These are phyloP conservation scores for Alternaria alternata DNA, from an alignment of 2,329 filamentous ascomycete species.

Conservation along the genomic window DNA sequence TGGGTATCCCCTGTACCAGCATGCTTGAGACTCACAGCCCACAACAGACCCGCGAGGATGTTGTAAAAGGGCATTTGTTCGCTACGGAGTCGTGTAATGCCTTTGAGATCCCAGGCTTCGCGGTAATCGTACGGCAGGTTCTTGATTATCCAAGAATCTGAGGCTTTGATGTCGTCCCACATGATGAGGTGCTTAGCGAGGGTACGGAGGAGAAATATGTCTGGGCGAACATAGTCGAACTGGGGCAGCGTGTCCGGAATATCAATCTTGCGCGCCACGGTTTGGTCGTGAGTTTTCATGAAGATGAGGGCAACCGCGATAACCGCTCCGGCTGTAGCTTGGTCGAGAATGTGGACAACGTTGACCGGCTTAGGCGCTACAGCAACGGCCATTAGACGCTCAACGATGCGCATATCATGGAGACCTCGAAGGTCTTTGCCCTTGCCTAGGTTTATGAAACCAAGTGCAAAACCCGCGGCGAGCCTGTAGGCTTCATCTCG, in stretches of 20 bases:
- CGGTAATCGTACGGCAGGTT: conserved; percentile 78
- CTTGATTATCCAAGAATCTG: conserved; percentile 75
- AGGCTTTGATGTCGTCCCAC: conserved; percentile 83
- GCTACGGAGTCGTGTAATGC: conserved; percentile 71
- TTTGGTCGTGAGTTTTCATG: conserved; percentile 92
- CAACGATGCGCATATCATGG: conserved; percentile 91
- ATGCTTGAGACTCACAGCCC: conserved; percentile 62
- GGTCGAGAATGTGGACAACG: conserved; percentile 89
- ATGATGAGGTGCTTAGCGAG: conserved; percentile 90
- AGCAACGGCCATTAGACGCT: conserved; percentile 84
- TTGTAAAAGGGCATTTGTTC: conserved; percentile 92
- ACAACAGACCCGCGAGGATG: conserved; percentile 88
- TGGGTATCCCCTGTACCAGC: conserved; percentile 63
- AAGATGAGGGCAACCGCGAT: conserved; percentile 91
- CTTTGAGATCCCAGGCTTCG: conserved; percentile 66
- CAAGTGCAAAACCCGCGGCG: conserved; percentile 90
- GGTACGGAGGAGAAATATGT: conserved; percentile 88
- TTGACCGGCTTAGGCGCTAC: conserved; percentile 91
- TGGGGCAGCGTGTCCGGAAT: conserved; percentile 89
- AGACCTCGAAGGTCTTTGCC: conserved; percentile 87
- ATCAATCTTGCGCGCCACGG: conserved; percentile 89
- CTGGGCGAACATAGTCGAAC: conserved; percentile 94
- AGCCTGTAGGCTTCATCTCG: conserved; percentile 96
- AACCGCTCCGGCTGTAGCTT: conserved; percentile 91
- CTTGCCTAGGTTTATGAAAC: conserved; percentile 92